Percentiles rank a stretch among this genome's conserved stretches.
Evolutionary conservation across 1,139 yeast genomes (phyloP).

Genomic region (Hansenula anomala): DNA sequence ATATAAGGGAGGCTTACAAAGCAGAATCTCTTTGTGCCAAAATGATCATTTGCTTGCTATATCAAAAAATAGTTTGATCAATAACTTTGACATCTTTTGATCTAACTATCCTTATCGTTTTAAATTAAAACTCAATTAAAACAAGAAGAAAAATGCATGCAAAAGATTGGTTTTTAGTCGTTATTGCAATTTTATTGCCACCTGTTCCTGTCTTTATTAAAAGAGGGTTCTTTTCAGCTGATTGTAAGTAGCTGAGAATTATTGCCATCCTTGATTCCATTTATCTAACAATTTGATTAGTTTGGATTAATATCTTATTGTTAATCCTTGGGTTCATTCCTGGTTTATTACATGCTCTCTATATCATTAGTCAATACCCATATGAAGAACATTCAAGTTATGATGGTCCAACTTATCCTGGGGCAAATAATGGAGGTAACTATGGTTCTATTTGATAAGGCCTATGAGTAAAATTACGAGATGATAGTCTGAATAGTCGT

Average conservation of each 20-base stretch:
- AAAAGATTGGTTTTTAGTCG: constrained; percentile 74
- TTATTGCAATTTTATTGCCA: constrained; percentile 76
- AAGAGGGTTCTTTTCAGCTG: constrained; percentile 68
- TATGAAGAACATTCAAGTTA: constrained; percentile 29
- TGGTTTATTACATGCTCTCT: constrained; percentile 65
- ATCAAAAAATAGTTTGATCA: too few species aligned
- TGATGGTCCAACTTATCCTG: constrained; percentile 23
- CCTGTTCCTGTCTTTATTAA: constrained; percentile 79
- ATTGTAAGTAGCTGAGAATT: constrained; percentile 32
- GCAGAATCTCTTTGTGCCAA: too few species aligned
- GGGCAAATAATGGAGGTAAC: constrained; percentile 14
- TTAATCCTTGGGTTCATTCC: constrained; percentile 80
- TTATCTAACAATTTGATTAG: constrained; percentile 14
- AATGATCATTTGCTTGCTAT: too few species aligned
- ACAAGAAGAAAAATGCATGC: constrained; percentile 66
- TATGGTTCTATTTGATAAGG: constrained; percentile 21
- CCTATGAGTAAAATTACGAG: too few species aligned
- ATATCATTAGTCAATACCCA: constrained; percentile 53
- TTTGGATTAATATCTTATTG: constrained; percentile 68
- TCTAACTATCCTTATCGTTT: too few species aligned
- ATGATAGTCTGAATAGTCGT: too few species aligned
- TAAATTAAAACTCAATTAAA: too few species aligned
- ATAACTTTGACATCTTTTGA: too few species aligned
- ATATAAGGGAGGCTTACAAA: too few species aligned
- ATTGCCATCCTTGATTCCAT: constrained; percentile 14